Conservation (phyloP, 148 eudicot genomes). For the Camellia lanceoleosa region DNA sequence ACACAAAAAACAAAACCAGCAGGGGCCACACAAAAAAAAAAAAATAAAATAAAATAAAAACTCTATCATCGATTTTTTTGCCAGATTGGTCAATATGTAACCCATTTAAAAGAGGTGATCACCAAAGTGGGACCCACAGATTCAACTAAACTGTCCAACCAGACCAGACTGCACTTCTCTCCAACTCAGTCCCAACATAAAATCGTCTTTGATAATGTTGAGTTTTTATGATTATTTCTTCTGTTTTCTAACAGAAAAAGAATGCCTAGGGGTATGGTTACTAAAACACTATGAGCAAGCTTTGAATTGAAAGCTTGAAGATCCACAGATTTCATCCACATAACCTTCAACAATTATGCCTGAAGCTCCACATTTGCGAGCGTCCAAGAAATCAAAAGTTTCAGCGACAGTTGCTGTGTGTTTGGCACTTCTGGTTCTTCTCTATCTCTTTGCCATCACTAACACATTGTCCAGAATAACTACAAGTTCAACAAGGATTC, state of each 20-base stretch:
- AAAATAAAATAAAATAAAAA: too few relatives aligned
- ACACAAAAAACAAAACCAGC: too few relatives aligned
- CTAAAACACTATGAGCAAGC: neutral
- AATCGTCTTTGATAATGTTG: too few relatives aligned
- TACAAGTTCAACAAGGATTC: neutral
- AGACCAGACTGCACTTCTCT: too few relatives aligned
- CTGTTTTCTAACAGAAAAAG: neutral
- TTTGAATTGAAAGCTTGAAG: neutral
- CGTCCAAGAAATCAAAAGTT: neutral
- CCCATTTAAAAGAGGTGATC: too few relatives aligned
- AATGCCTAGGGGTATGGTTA: too few relatives aligned
- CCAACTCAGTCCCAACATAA: too few relatives aligned
- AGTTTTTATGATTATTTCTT: neutral
- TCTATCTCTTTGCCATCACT: neutral
- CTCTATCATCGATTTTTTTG: too few relatives aligned
- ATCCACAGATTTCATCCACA: neutral
- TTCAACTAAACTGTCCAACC: too few relatives aligned
- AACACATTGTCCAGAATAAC: neutral
- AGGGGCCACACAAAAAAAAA: too few relatives aligned
- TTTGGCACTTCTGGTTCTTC: neutral
- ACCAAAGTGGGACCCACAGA: too few relatives aligned
- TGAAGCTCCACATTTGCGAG: neutral
- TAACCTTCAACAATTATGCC: conserved; percentile 2
- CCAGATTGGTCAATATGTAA: too few relatives aligned
- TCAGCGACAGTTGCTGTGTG: neutral